phyloP scores from a whole-genome alignment of 495 filamentous ascomycete genomes.

The Choiromyces venosus region DNA sequence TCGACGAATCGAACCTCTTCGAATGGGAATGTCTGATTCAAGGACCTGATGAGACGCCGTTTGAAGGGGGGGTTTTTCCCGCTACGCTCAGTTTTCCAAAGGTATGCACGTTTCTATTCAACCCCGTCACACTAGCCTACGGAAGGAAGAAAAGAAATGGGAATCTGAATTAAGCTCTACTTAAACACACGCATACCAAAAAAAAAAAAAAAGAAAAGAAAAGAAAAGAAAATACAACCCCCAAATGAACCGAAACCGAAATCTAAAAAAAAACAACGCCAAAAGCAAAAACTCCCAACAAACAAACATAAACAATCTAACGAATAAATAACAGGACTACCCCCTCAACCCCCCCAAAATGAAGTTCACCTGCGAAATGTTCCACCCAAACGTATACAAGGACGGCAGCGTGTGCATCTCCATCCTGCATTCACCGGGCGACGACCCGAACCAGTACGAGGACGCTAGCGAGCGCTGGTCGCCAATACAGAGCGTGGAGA shows the following conservation, averaged over 20 bases:
- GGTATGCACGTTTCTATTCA: constrained; percentile 42
- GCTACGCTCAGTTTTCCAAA: constrained; percentile 93
- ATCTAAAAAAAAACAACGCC: no score
- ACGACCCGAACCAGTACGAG: constrained; percentile 95
- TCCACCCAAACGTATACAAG: constrained; percentile 93
- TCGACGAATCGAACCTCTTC: constrained; percentile 91
- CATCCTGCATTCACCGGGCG: constrained; percentile 92
- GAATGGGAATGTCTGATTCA: constrained; percentile 96
- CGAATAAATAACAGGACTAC: constrained; percentile 55
- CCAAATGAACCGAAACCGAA: no score
- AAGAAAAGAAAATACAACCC: background rate
- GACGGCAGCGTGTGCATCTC: constrained; percentile 92
- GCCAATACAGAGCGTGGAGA: constrained; percentile 95
- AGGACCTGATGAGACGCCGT: constrained; percentile 90
- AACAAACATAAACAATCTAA: constrained; percentile 9
- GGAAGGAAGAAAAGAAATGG: background rate
- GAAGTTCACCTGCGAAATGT: constrained; percentile 81
- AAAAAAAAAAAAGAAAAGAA: background rate
- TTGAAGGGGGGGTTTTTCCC: constrained; percentile 90
- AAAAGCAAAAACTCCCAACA: no score
- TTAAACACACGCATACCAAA: background rate
- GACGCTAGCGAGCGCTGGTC: constrained; percentile 87
- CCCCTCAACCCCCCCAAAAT: constrained; percentile 86
- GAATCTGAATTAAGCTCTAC: background rate
- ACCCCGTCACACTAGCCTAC: no score